Evolutionary conservation across 176 grass and related monocot genomes (phyloP), one percentile per base, ranked within the genome.

Genomic region (Pharus latifolius): DNA sequence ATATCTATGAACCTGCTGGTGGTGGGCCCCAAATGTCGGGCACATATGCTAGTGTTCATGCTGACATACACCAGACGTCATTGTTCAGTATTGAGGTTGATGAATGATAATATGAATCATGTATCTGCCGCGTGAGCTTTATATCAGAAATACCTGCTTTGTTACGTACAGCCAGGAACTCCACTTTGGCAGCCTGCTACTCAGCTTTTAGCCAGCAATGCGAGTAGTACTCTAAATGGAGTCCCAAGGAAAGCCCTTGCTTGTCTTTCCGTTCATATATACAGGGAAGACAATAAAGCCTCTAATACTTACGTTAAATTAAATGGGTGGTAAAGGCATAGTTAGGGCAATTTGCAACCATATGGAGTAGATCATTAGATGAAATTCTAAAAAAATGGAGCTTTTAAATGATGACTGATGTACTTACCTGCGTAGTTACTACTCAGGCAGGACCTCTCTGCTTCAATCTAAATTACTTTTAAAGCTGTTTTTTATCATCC

Each of bases 111-210:
- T 59, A 46, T 54, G 63, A 51, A 60, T 77, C 56, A 64, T 13
- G 30, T 41, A 42, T 83, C 49, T 30, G 58, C 22, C 14, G 65
- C 13, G 49, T 64, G 48, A 25, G 48, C 65, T 63, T 83, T 70
- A 11, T 76, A 56, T 60, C 24, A 48, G 81, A 72, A 27, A 78
- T 71, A 23, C 41, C 32, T 61, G 30, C 20, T 35, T 51, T 59
- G n/a, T 17, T 33, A 32, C 53, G 40, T 54, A 63, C 73, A 70
- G 22, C 65, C 73, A 57, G 66, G 65, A 70, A 30, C 13, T 71
- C 81, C 73, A 83, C 65, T 77, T 64, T 48, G 72, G 72, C 34
- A 75, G 23, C 23, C 60, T 38, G 69, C 13, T 54, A 5, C 49
- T 65, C 15, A 63, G 27, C 51, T 28, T 72, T 58, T 73, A 34